Base-by-base conservation (phyloP, 768 basidiomycete species). In the Filobasidium floriforme region DNA sequence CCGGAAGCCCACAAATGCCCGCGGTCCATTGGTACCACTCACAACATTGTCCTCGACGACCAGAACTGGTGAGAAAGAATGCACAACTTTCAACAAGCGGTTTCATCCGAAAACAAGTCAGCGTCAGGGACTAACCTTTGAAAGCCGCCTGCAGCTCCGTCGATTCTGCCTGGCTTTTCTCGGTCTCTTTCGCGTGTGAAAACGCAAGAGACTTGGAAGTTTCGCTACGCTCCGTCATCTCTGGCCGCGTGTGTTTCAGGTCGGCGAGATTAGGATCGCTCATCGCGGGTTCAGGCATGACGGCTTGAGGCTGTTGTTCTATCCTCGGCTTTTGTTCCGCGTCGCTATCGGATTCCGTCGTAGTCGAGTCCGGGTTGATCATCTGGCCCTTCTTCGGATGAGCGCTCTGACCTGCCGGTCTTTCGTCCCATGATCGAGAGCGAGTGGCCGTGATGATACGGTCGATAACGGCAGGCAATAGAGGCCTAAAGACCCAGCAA, bases 41-140 rank as follows among this genome's bases (percentile, higher is more conserved):
- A 57, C 54, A 57, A 71, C 62, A 46, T 77, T 76, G 60, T 77
- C 76, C 63, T 77, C 76, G 1, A 76, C 76, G 1, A 77, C 73
- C n/a, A 77, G 69, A 1, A 77, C 75, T 49, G 28, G n/a, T 41
- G 18, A 52, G 29, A 1, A 22, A 57, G 15, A 24, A 32, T 51
- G 54, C 19, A 57, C 22, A 57, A 1, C 54, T 24, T 49, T 49
- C 46, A 18, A 49, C 14, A 22, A 22, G 15, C 15, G 5, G 46
- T 22, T 49, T 12, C 15, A 49, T 14, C 12, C 15, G 14, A 15
- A 49, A 18, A 22, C 46, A 49, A 49, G 15, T 5, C 18, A 22
- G 2, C 14, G 18, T 14, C 7, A 24, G 2, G 4, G 22, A 57
- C 54, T 57, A 4, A 57, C 54, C 54, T 32, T 57, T 57, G 54